Evolutionary conservation across 2,329 filamentous ascomycete species (phyloP).

Genomic region (Penicillium sp.): DNA sequence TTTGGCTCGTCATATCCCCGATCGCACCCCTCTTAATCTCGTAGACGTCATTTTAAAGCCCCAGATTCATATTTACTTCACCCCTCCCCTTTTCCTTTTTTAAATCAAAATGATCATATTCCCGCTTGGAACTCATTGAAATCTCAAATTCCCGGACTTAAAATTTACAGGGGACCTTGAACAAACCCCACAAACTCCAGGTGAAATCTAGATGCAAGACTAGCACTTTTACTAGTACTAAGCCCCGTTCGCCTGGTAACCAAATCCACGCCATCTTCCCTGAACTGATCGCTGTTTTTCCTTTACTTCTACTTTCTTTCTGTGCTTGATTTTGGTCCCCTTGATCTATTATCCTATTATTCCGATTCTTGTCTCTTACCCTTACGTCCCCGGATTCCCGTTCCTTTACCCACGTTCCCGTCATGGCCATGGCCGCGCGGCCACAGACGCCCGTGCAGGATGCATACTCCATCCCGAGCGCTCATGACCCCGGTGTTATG

Average conservation of each 20-base stretch:
- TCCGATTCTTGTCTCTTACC: not conserved
- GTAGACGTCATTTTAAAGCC: conserved; percentile 40
- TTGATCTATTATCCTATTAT: not conserved
- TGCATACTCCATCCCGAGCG: conserved; percentile 33
- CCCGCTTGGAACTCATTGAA: not conserved
- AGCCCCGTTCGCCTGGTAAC: conserved; percentile 34
- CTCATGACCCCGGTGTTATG: conserved; percentile 29
- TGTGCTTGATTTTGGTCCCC: not conserved
- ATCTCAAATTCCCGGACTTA: not conserved
- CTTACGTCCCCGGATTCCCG: not conserved
- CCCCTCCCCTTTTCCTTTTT: conserved; percentile 3
- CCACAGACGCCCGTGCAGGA: conserved; percentile 43
- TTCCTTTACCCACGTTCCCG: conserved; percentile 17
- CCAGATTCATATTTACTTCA: conserved; percentile 7
- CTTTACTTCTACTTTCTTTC: conserved; percentile 18
- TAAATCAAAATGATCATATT: too few relatives aligned
- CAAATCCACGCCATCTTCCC: conserved; percentile 17
- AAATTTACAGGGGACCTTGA: not conserved
- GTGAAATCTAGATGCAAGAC: not conserved
- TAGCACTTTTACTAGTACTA: not conserved
- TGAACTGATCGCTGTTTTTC: conserved; percentile 1
- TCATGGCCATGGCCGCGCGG: conserved; percentile 40
- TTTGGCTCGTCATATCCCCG: conserved; percentile 8
- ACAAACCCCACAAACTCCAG: not conserved
- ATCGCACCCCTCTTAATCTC: conserved; percentile 12